These are phyloP conservation scores for Pyrenula aspistea DNA, from an alignment of 495 filamentous ascomycete genomes.

Conservation along the genomic window DNA sequence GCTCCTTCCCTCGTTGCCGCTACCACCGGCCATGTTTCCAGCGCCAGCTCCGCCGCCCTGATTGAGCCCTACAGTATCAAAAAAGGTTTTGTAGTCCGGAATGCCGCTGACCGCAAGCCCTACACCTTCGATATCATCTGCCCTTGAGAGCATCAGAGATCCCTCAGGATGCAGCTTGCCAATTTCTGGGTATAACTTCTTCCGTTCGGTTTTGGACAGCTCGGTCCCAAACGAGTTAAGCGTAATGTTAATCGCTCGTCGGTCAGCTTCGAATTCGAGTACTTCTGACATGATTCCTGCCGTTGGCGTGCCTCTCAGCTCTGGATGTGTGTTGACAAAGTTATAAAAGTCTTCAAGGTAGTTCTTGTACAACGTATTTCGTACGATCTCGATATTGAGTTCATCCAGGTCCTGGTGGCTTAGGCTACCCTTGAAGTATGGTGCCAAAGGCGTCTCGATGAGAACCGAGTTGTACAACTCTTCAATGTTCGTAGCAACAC, in stretches of 20 bases:
- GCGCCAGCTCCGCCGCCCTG: constrained; percentile 55
- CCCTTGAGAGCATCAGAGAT: constrained; percentile 84
- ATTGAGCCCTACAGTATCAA: constrained; percentile 79
- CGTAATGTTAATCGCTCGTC: constrained; percentile 97
- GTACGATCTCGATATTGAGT: constrained; percentile 97
- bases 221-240: constrained; percentile 98
- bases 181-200: constrained; percentile 91
- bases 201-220: constrained; percentile 82
- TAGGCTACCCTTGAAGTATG: constrained; percentile 93
- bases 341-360: constrained; percentile 96
- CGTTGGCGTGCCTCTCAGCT: constrained; percentile 78
- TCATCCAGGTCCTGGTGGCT: constrained; percentile 95
- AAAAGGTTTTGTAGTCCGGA: constrained; percentile 83
- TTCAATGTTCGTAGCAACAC: constrained; percentile 95
- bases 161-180: constrained; percentile 88
- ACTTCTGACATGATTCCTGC: constrained; percentile 90
- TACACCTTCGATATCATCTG: constrained; percentile 91
- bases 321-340: constrained; percentile 76
- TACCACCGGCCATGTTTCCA: constrained; percentile 74
- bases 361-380: constrained; percentile 98
- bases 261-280: constrained; percentile 91
- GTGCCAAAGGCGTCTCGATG: constrained; percentile 88
- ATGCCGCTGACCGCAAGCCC: constrained; percentile 85
- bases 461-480: constrained; percentile 96
- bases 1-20: constrained; percentile 69